Percentiles rank a stretch among this genome's conserved stretches.
phyloP scores from a whole-genome alignment of 768 basidiomycete species.

The Kwoniella bestiolae region DNA sequence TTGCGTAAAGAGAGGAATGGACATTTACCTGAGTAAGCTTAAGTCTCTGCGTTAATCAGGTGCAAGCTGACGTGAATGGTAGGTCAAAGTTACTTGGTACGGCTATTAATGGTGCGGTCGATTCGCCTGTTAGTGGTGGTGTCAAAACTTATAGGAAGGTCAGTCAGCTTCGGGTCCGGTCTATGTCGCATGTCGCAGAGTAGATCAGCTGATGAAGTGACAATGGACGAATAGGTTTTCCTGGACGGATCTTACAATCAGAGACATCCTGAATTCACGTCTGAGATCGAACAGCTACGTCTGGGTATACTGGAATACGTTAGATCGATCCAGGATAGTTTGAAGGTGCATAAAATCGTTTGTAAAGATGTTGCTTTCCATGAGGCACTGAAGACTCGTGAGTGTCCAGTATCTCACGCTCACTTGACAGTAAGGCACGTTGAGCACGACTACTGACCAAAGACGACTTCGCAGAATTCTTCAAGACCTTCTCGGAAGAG shows the following conservation, averaged over 20 bases:
- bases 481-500: slow-evolving; percentile 42
- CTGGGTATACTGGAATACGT: slow-evolving; percentile 68
- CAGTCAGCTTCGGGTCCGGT: slow-evolving; percentile 4
- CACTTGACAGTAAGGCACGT: neutral
- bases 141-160: slow-evolving; percentile 73
- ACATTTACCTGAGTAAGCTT: slow-evolving; percentile 36
- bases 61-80: too few relatives aligned
- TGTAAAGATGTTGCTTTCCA: slow-evolving; percentile 96
- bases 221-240: slow-evolving; percentile 61
- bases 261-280: slow-evolving; percentile 71
- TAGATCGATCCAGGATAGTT: slow-evolving; percentile 78
- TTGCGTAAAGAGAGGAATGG: slow-evolving; percentile 24
- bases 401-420: slow-evolving; percentile 27
- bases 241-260: slow-evolving; percentile 71
- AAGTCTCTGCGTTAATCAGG: too few relatives aligned
- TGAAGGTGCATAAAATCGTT: slow-evolving; percentile 78
- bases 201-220: neutral
- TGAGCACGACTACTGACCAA: too few relatives aligned
- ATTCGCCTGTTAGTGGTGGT: slow-evolving; percentile 76
- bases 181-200: neutral
- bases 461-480: slow-evolving; percentile 48
- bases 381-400: slow-evolving; percentile 70
- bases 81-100: slow-evolving; percentile 72
- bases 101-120: slow-evolving; percentile 83
- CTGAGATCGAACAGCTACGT: slow-evolving; percentile 73